These are phyloP conservation scores for Ustilago esculenta DNA, from an alignment of 1,284 basidiomycete genomes.

Conservation along the genomic window DNA sequence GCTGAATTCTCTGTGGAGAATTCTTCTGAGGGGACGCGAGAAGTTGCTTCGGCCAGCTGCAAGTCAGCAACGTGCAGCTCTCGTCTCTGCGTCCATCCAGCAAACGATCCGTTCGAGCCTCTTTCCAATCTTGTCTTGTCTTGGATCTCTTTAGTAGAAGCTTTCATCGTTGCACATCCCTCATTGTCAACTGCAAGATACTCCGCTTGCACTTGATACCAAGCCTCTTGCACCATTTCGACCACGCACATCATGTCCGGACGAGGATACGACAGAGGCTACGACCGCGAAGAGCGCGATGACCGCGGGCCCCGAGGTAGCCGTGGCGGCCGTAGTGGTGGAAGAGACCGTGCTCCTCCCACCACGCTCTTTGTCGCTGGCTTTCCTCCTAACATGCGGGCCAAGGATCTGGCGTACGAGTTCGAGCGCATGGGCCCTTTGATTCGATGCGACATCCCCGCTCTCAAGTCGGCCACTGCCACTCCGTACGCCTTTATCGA, in stretches of 20 bases:
- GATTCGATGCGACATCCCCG: constrained; percentile 62
- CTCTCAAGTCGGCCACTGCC: constrained; percentile 47
- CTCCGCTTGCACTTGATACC: not conserved
- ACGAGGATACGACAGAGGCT: constrained; percentile 39
- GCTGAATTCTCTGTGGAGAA: too few relatives aligned
- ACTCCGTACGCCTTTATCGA: constrained; percentile 62
- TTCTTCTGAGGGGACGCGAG: not conserved
- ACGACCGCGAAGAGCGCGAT: constrained; percentile 41
- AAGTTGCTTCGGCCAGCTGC: constrained; percentile 1
- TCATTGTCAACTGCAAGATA: not conserved
- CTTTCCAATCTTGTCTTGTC: too few relatives aligned
- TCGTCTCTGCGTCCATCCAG: constrained; percentile 4
- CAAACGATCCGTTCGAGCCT: not conserved
- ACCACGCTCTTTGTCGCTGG: constrained; percentile 54
- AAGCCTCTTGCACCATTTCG: not conserved
- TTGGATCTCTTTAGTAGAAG: too few relatives aligned
- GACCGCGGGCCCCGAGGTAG: constrained; percentile 33
- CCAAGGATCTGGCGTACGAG: constrained; percentile 61
- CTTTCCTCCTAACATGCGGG: constrained; percentile 58
- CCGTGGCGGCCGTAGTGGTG: constrained; percentile 23
- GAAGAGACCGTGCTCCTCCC: constrained; percentile 36
- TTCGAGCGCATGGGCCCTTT: constrained; percentile 60
- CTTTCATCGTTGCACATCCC: not conserved
- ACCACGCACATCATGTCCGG: constrained; percentile 17
- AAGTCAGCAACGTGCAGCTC: not conserved